Conservation (phyloP, 805 yeast genomes). For the Wickerhamiella slavikovae region DNA sequence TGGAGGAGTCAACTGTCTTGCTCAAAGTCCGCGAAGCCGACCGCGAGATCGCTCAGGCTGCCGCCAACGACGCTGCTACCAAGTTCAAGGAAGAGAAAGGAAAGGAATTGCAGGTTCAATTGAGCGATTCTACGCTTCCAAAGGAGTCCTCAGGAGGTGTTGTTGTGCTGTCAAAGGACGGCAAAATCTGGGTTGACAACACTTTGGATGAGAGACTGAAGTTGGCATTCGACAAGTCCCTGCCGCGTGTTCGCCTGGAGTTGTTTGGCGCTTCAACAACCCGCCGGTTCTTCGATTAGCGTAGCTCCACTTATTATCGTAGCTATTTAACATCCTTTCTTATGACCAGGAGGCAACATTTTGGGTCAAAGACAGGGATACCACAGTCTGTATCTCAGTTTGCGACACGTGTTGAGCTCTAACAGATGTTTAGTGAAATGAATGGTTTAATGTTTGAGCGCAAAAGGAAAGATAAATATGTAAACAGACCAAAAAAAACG, state of each 20-base stretch:
- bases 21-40: slow-evolving; percentile 53
- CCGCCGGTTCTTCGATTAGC: slow-evolving; percentile 76
- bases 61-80: slow-evolving; percentile 37
- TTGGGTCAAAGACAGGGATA: background rate
- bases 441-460: background rate
- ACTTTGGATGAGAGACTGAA: slow-evolving; percentile 87
- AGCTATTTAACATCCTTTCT: background rate
- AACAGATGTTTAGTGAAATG: background rate
- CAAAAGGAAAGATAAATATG: background rate
- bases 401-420: background rate
- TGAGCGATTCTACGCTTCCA: slow-evolving; percentile 42
- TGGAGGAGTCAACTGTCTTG: slow-evolving; percentile 49
- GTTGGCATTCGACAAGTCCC: slow-evolving; percentile 59
- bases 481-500: background rate
- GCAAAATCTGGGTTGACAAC: slow-evolving; percentile 77
- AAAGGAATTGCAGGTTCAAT: slow-evolving; percentile 29
- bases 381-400: background rate
- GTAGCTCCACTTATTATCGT: background rate
- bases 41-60: slow-evolving; percentile 36
- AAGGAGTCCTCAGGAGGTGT: slow-evolving; percentile 71
- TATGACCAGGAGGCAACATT: background rate
- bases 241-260: slow-evolving; percentile 84
- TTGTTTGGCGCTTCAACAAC: slow-evolving; percentile 51
- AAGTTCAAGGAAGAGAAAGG: slow-evolving; percentile 44
- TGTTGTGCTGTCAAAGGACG: slow-evolving; percentile 42